A percentile compares a stretch with the other conserved stretches of the same genome.
phyloP scores from a whole-genome alignment of 805 yeast genomes.

The Lipomyces japonicus region DNA sequence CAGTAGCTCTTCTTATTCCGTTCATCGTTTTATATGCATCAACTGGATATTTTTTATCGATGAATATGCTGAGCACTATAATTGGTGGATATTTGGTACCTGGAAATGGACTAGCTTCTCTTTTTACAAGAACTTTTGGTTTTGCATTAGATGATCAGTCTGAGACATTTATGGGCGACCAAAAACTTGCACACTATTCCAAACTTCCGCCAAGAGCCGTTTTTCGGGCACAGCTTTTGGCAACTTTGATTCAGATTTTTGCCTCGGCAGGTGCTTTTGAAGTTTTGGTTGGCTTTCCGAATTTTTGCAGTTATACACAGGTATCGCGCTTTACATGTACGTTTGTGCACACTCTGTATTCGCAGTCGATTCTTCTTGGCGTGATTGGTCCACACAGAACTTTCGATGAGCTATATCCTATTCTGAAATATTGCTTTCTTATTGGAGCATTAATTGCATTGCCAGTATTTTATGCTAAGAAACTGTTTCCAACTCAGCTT shows the following conservation, averaged over 20 bases:
- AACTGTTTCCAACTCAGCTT: conserved; percentile 29
- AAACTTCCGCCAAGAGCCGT: conserved; percentile 60
- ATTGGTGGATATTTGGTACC: conserved; percentile 14
- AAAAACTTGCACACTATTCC: conserved; percentile 62
- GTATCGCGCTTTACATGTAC: conserved; percentile 48
- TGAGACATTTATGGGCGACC: conserved; percentile 50
- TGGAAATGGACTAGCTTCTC: conserved; percentile 38
- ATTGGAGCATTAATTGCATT: conserved; percentile 51
- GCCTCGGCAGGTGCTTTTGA: conserved; percentile 44
- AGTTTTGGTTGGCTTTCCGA: conserved; percentile 32
- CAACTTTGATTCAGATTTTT: conserved; percentile 45
- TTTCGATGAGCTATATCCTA: conserved; percentile 51
- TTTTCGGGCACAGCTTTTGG: conserved; percentile 49
- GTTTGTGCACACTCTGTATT: conserved; percentile 45
- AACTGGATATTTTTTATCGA: conserved; percentile 57
- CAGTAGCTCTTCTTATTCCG: conserved; percentile 56
- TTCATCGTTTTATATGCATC: conserved; percentile 58
- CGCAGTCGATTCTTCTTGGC: conserved; percentile 62
- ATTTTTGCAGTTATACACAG: conserved; percentile 46
- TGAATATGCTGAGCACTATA: conserved; percentile 38
- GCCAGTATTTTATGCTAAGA: conserved; percentile 38
- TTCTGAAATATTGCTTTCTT: conserved; percentile 55
- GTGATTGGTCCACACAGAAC: conserved; percentile 59
- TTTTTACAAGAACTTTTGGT: conserved; percentile 59
- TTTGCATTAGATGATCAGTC: conserved; percentile 55